phyloP scores from a whole-genome alignment of 768 basidiomycete species.

The Tricholoma furcatifolium region DNA sequence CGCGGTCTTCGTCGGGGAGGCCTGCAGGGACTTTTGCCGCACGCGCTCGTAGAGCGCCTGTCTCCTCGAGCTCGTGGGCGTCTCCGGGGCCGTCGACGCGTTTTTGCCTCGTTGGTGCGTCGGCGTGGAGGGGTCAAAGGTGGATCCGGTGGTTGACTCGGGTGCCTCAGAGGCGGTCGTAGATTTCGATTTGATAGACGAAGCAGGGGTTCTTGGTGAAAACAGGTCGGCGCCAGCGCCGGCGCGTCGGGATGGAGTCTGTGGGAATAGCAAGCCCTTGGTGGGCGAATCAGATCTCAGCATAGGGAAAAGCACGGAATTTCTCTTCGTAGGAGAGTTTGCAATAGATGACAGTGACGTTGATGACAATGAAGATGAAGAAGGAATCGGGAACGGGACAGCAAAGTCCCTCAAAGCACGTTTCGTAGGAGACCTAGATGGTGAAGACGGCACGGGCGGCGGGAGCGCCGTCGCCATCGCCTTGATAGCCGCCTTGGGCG shows the following conservation, averaged over 20 bases:
- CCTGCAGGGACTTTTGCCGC: conserved; percentile 66
- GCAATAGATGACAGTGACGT: neutral
- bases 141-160: conserved; percentile 17
- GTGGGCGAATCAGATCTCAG: conserved; percentile 2
- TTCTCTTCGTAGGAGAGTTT: conserved; percentile 8
- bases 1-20: conserved; percentile 61
- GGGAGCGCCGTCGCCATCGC: conserved; percentile 34
- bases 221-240: conserved; percentile 35
- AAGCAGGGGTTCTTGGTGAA: conserved; percentile 48
- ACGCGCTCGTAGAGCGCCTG: conserved; percentile 82
- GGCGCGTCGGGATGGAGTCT: conserved; percentile 60
- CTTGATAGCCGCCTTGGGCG: conserved; percentile 56
- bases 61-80: conserved; percentile 73
- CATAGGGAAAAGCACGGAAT: conserved; percentile 3
- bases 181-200: conserved; percentile 21
- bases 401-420: conserved; percentile 24
- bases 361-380: neutral
- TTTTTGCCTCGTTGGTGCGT: conserved; percentile 56
- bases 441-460: conserved; percentile 35
- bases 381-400: conserved; percentile 6
- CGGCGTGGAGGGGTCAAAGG: conserved; percentile 62
- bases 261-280: conserved; percentile 49
- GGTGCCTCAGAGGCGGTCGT: conserved; percentile 19
- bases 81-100: conserved; percentile 58
- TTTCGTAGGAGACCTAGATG: conserved; percentile 35